phyloP scores from a whole-genome alignment of 257 asterid species.

The Solanum bulbocastanum region DNA sequence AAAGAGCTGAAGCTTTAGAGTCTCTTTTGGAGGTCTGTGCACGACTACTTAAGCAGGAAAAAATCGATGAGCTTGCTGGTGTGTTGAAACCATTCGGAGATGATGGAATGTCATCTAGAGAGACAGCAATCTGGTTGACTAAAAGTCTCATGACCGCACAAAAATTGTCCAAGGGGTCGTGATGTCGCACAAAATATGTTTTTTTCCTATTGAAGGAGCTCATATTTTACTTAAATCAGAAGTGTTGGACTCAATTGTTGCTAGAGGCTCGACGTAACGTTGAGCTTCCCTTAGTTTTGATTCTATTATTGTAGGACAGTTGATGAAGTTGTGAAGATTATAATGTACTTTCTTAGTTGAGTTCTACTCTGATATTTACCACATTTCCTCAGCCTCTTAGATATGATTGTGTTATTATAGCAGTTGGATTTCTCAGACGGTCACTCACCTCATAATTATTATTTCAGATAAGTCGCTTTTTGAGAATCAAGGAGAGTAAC shows the following conservation, averaged over 20 bases:
- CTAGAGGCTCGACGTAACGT: not conserved
- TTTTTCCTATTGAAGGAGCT: not conserved
- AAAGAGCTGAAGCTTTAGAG: constrained; percentile 86
- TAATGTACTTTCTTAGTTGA: not conserved
- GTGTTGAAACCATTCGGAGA: constrained; percentile 85
- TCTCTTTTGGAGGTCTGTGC: constrained; percentile 88
- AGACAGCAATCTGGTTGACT: constrained; percentile 93
- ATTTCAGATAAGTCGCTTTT: not conserved
- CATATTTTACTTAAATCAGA: not conserved
- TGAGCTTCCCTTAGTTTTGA: not conserved
- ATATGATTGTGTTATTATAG: not conserved
- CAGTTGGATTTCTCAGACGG: not conserved
- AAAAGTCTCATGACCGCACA: constrained; percentile 70
- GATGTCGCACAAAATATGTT: not conserved
- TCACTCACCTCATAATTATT: not conserved
- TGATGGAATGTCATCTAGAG: constrained; percentile 77
- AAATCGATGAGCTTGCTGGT: constrained; percentile 77
- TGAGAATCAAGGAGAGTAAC: not conserved
- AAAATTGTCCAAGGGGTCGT: constrained; percentile 39
- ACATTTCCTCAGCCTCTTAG: not conserved
- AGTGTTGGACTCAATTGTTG: not conserved
- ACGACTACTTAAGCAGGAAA: constrained; percentile 69
- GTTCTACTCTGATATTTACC: not conserved
- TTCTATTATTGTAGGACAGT: not conserved
- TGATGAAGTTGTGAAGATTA: not conserved